Evolutionary conservation across 2,329 filamentous ascomycete species (phyloP).

Genomic region (Cladosporium sphaerospermum): DNA sequence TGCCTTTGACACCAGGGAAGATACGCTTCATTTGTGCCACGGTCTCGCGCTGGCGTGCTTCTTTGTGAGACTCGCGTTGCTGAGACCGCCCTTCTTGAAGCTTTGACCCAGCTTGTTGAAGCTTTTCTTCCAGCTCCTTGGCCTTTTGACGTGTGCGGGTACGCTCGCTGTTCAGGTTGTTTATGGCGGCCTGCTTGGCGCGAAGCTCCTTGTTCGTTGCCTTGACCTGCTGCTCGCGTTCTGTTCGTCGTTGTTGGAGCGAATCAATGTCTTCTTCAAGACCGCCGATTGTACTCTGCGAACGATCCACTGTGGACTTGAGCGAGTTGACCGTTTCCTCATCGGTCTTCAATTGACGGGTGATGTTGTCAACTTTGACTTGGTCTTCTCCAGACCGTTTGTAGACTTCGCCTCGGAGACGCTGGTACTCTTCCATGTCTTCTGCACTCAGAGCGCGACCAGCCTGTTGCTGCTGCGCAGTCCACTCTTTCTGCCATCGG

Average conservation of each 20-base stretch:
- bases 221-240: constrained; percentile 57
- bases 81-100: constrained; percentile 81
- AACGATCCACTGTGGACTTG: constrained; percentile 77
- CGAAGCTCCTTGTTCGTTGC: constrained; percentile 68
- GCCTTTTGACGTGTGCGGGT: constrained; percentile 72
- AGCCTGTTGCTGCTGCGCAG: constrained; percentile 75
- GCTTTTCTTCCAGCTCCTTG: constrained; percentile 86
- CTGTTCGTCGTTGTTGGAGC: constrained; percentile 61
- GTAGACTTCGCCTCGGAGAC: constrained; percentile 76
- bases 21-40: constrained; percentile 82
- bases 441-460: constrained; percentile 78
- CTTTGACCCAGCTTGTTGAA: constrained; percentile 72
- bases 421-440: constrained; percentile 85
- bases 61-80: constrained; percentile 76
- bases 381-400: constrained; percentile 75
- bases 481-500: constrained; percentile 82
- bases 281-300: constrained; percentile 66
- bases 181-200: constrained; percentile 83
- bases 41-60: constrained; percentile 72
- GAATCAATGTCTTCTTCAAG: constrained; percentile 64
- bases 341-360: constrained; percentile 83
- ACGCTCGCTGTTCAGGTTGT: constrained; percentile 76
- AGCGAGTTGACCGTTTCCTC: constrained; percentile 85
- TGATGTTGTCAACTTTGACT: constrained; percentile 76
- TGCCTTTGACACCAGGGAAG: constrained; percentile 84